Conservation (phyloP, 108 stramenopile species). For the Licmophora abbreviata region DNA sequence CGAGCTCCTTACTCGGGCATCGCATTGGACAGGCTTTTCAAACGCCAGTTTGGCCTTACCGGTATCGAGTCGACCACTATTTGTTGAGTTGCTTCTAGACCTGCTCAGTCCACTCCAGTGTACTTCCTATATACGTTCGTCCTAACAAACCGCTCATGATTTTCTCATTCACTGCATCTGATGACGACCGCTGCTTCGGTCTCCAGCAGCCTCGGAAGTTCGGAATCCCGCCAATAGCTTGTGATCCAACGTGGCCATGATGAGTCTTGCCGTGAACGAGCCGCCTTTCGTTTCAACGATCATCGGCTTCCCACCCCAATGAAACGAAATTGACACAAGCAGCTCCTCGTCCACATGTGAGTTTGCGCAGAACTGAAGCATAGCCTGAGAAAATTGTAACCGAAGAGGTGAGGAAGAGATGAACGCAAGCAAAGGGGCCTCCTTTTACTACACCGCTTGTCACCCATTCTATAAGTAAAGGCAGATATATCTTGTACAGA, state of each 20-base stretch:
- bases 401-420: neutral
- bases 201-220: too few species aligned
- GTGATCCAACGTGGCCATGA: slow-evolving; percentile 77
- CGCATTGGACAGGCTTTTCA: too few species aligned
- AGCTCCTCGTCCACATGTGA: slow-evolving; percentile 27
- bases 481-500: neutral
- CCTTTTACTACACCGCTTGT: neutral
- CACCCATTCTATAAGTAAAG: slow-evolving; percentile 2
- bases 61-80: too few species aligned
- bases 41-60: too few species aligned
- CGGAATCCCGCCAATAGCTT: slow-evolving; percentile 13
- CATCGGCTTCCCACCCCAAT: slow-evolving; percentile 81
- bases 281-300: slow-evolving; percentile 50
- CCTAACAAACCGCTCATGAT: too few species aligned
- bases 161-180: too few species aligned
- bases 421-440: neutral
- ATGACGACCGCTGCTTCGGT: too few species aligned
- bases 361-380: slow-evolving; percentile 73
- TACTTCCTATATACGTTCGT: too few species aligned
- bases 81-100: too few species aligned
- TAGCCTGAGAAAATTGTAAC: slow-evolving; percentile 26
- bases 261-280: slow-evolving; percentile 40
- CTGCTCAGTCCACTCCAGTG: too few species aligned
- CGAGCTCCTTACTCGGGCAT: too few species aligned
- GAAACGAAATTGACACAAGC: slow-evolving; percentile 45